Percentiles rank a stretch among this genome's conserved stretches.
phyloP scores from a whole-genome alignment of 805 yeast species.

The Zygosaccharomyces kombuchaensis region DNA sequence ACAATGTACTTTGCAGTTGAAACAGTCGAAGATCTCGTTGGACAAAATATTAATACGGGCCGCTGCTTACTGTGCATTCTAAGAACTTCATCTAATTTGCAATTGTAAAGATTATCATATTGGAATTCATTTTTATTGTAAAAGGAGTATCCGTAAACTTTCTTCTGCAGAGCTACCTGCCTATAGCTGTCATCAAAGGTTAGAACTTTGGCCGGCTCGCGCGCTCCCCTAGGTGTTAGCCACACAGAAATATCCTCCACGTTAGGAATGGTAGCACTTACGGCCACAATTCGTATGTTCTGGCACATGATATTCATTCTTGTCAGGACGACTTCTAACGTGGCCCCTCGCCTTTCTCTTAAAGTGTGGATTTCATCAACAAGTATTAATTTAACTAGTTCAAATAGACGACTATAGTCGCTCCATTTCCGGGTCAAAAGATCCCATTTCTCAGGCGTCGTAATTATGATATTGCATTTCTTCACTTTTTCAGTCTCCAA shows the following conservation, averaged over 20 bases:
- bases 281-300: slow-evolving; percentile 41
- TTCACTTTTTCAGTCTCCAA: slow-evolving; percentile 43
- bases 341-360: slow-evolving; percentile 45
- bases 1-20: slow-evolving; percentile 43
- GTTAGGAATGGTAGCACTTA: slow-evolving; percentile 54
- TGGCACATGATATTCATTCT: slow-evolving; percentile 42
- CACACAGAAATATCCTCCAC: slow-evolving; percentile 45
- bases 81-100: slow-evolving; percentile 40
- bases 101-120: slow-evolving; percentile 43
- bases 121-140: slow-evolving; percentile 44
- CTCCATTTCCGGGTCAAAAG: slow-evolving; percentile 49
- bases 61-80: slow-evolving; percentile 37
- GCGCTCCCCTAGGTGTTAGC: slow-evolving; percentile 32
- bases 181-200: slow-evolving; percentile 46
- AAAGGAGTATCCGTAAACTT: slow-evolving; percentile 42
- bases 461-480: slow-evolving; percentile 48
- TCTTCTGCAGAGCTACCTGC: slow-evolving; percentile 40
- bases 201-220: slow-evolving; percentile 35
- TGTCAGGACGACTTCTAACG: slow-evolving; percentile 45
- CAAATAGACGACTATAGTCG: slow-evolving; percentile 39
- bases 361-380: slow-evolving; percentile 47
- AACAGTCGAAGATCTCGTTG: slow-evolving; percentile 47
- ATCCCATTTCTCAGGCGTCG: slow-evolving; percentile 65
- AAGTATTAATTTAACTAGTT: slow-evolving; percentile 43
- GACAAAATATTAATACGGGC: slow-evolving; percentile 49